Conservation (phyloP, 257 asterid species). For the Salvia splendens region DNA sequence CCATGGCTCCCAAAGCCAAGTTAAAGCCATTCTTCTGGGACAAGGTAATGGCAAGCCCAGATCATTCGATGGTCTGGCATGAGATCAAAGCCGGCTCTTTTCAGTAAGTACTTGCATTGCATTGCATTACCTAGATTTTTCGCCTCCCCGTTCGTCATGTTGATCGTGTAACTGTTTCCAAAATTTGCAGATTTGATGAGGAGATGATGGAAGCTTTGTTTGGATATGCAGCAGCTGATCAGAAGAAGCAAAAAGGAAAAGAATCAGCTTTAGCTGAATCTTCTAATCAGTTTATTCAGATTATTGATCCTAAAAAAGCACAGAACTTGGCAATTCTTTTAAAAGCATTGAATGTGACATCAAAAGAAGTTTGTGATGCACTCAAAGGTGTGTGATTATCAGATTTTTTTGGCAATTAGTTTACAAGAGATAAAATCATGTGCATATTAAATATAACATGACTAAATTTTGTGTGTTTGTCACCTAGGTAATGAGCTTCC, state of each 20-base stretch:
- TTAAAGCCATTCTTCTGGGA: slow-evolving; percentile 98
- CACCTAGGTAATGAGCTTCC: slow-evolving; percentile 69
- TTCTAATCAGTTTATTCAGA: slow-evolving; percentile 53
- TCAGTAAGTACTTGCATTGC: slow-evolving; percentile 60
- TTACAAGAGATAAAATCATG: neutral
- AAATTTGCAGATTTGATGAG: slow-evolving; percentile 71
- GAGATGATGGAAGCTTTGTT: slow-evolving; percentile 94
- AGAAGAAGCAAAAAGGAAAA: slow-evolving; percentile 45
- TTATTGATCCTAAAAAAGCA: slow-evolving; percentile 86
- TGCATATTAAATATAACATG: neutral
- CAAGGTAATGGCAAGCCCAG: slow-evolving; percentile 86
- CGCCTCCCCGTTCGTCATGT: neutral
- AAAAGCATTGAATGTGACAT: slow-evolving; percentile 88
- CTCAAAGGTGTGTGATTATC: slow-evolving; percentile 51
- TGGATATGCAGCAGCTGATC: slow-evolving; percentile 59
- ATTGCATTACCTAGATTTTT: neutral
- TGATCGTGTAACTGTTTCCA: slow-evolving; percentile 9
- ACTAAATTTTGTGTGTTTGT: no score
- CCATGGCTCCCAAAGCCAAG: slow-evolving; percentile 78
- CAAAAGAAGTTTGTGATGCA: slow-evolving; percentile 89
- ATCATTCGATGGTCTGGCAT: slow-evolving; percentile 95
- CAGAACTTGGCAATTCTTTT: slow-evolving; percentile 91
- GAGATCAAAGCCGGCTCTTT: slow-evolving; percentile 92
- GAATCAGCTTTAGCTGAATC: slow-evolving; percentile 42
- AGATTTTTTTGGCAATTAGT: neutral